Base-by-base conservation (phyloP, 2,329 filamentous ascomycete genomes). In the Diaporthe citrichinensis region DNA sequence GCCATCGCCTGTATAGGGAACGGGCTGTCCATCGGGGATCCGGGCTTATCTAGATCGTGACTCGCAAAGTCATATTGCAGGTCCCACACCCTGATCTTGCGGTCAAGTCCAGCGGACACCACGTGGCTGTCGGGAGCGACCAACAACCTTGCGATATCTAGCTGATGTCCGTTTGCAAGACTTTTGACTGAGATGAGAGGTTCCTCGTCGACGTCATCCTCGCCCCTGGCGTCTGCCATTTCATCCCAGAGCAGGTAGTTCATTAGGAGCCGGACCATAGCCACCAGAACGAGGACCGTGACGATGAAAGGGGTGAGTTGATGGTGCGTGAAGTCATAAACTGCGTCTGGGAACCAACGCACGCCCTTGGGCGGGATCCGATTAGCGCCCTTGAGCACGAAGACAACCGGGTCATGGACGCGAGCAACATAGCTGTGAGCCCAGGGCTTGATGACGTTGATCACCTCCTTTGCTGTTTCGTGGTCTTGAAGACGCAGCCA, bases 401-500 rank as follows among this genome's bases (percentile, higher is more conserved):
- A 93, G 4, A 95, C 88, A 4, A 95, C 84, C 1, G 94, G 94
- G 55, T 95, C 92, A 80, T 94, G 94, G 1, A 96, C 93, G 59
- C 90, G 89, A 31, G 94, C 94, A 25, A 94, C 87, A 81, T 95
- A 94, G 82, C 91, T 94, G 80, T 94, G 89, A 1, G 92, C 90
- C 73, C 89, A 86, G 9, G 94, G 94, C 78, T 94, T 95, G 79
- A 95, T 89, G 44, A 94, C 90, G n/a, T 91, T 88, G 81, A 96
- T 94, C 23, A 96, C 89, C 80, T 96, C 94, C 51, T 90, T 90
- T 3, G 94, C 94, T 1, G 94, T 95, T 80, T 94, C 93, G 79
- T 95, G 93, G 79, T 96, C 94, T 81, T 96, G 94, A 74, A 95
- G 87, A 36, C 90, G 89, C 68, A 96, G 86, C 94, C 94, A 96